Evolutionary conservation across 2,329 filamentous ascomycete species (phyloP), one percentile per base, ranked within the genome.

Genomic region (Penicillium digitatum): DNA sequence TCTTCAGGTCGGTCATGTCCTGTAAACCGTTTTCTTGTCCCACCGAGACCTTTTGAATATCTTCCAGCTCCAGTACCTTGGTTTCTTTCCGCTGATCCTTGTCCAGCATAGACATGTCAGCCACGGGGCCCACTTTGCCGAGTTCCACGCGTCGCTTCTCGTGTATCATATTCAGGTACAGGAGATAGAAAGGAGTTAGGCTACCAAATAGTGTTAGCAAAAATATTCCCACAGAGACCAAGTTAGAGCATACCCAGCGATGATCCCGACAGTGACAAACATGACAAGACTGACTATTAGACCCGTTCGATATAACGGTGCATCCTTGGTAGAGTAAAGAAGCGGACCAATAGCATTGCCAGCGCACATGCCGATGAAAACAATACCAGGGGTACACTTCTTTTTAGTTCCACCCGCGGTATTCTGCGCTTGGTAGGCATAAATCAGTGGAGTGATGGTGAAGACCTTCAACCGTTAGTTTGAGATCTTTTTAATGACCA

Each of bases 391-490:
- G 3, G 70, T 72, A 37, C 68, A 72, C 34, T 73, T 73, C 44
- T 67, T 63, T 56, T 73, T 73, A 6, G 71, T 73, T 46, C 73
- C 70, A 20, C 71, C 71, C 0, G 66, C 70, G 0, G 70, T 72
- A 31, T 74, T 73, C 51, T 73, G 70, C 9, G 69, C 65, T 55
- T 73, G 65, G 70, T 70, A 73, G 3, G 70, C 65, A 29, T 73
- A 73, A 3, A 73, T 64, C 1, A 74, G 56, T 0, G 71, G 71
- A 0, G 71, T 73, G 29, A 73, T 69, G 7, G 63, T 70, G 1
- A 66, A 70, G 2, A 66, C 63, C 63, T 68, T 7, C 9, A 4
- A 27, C 43, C 11, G 22, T 52, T 10, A 48, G 37, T 18, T 31
- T n/a, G 0, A 9, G 26, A 31, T 10, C 11, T 20, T 29, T 12